Conservation (phyloP, 148 eudicot species). For the Camellia lanceoleosa region DNA sequence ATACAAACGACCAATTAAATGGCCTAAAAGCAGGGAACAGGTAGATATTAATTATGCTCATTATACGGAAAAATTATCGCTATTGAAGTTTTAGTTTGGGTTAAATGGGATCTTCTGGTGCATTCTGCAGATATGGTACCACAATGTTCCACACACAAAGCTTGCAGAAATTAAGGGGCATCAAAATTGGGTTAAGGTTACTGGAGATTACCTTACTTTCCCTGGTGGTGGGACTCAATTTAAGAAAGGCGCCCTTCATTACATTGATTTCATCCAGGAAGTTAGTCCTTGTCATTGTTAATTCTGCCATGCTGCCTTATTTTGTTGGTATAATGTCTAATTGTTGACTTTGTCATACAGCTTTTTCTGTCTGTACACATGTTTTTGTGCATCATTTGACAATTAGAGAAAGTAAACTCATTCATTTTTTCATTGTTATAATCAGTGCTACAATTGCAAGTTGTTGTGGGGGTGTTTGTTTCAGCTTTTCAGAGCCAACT, state of each 20-base stretch:
- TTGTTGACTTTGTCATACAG: neutral
- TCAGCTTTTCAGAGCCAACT: too few species aligned
- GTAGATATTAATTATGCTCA: conserved; percentile 19
- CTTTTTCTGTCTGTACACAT: neutral
- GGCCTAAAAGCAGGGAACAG: conserved; percentile 81
- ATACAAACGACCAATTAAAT: conserved; percentile 49
- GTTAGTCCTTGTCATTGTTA: conserved; percentile 32
- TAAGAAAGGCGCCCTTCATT: conserved; percentile 55
- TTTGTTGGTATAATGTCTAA: conserved; percentile 12
- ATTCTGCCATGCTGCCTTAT: conserved; percentile 7
- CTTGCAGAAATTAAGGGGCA: conserved; percentile 67
- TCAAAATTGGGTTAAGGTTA: conserved; percentile 68
- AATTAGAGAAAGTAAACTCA: neutral
- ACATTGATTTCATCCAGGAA: conserved; percentile 54
- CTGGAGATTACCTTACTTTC: conserved; percentile 59
- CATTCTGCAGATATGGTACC: conserved; percentile 53
- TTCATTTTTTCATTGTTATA: neutral
- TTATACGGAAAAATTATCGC: neutral
- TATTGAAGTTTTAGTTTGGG: neutral
- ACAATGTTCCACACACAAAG: conserved; percentile 63
- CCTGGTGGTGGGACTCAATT: conserved; percentile 81
- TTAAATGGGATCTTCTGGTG: neutral
- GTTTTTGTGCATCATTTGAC: neutral
- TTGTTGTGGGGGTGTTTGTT: too few species aligned
- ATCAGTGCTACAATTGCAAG: neutral